A percentile compares a stretch with the other conserved stretches of the same genome.
Evolutionary conservation across 2,329 filamentous ascomycete species (phyloP).

Genomic region (Sporothrix variecibatus): DNA sequence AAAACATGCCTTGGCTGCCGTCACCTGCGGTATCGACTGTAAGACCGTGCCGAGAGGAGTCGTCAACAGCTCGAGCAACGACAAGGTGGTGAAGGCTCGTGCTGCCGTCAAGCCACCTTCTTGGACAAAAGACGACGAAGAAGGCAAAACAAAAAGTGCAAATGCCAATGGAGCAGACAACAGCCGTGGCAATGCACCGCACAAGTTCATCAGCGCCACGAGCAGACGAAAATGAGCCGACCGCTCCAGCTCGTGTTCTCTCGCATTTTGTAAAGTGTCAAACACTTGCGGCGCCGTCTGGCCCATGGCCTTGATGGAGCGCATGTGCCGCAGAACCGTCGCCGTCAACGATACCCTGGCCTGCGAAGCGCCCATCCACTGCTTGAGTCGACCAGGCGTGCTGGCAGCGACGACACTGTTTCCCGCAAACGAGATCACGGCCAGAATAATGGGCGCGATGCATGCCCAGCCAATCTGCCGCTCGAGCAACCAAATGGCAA

Average conservation of each 20-base stretch:
- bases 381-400: not conserved
- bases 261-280: not conserved
- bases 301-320: constrained; percentile 6
- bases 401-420: not conserved
- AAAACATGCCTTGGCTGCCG: constrained; percentile 31
- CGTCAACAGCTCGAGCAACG: constrained; percentile 5
- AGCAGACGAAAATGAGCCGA: not conserved
- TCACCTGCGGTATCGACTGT: constrained; percentile 3
- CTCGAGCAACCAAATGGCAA: constrained; percentile 38
- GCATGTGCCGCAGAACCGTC: constrained; percentile 1
- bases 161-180: not conserved
- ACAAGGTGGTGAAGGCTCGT: constrained; percentile 4
- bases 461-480: constrained; percentile 17
- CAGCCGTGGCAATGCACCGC: not conserved
- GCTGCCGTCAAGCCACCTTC: not conserved
- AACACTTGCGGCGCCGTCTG: not conserved
- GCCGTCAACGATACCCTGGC: not conserved
- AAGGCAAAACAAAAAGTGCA: not conserved
- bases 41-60: constrained; percentile 2
- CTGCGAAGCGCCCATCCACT: constrained; percentile 2
- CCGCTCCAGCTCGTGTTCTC: constrained; percentile 6
- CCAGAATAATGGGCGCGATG: not conserved
- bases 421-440: not conserved
- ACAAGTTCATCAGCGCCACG: constrained; percentile 15
- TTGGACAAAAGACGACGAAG: not conserved